These are phyloP conservation scores for Fusarium sp. DNA, from an alignment of 2,329 filamentous ascomycete genomes.

Conservation along the genomic window DNA sequence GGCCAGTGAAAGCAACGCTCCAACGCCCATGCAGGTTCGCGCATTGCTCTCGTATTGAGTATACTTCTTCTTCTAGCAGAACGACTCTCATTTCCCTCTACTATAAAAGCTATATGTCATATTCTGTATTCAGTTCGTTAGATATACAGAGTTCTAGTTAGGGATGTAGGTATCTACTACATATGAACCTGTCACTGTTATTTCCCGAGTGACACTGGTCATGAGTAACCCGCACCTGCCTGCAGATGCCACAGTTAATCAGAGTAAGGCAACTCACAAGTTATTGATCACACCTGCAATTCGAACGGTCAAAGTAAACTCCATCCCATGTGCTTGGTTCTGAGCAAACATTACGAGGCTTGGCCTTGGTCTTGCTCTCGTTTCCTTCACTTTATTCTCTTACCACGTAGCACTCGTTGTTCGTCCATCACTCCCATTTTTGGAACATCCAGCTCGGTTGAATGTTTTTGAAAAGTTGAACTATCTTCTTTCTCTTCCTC, in stretches of 20 bases:
- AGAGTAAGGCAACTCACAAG: neutral
- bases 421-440: slow-evolving; percentile 29
- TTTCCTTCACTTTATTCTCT: slow-evolving; percentile 4
- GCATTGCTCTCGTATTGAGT: slow-evolving; percentile 27
- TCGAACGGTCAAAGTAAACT: neutral
- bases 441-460: slow-evolving; percentile 26
- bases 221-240: slow-evolving; percentile 22
- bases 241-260: slow-evolving; percentile 10
- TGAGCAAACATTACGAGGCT: slow-evolving; percentile 2
- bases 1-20: slow-evolving; percentile 1
- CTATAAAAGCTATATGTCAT: neutral
- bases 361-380: slow-evolving; percentile 12
- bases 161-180: neutral
- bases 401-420: slow-evolving; percentile 14
- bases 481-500: slow-evolving; percentile 9
- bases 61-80: neutral
- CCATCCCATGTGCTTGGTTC: slow-evolving; percentile 8
- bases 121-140: slow-evolving; percentile 5
- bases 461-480: slow-evolving; percentile 27
- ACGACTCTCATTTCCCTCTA: neutral
- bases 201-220: slow-evolving; percentile 17
- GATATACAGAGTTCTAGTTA: neutral
- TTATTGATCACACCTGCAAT: slow-evolving; percentile 11
- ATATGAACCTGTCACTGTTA: slow-evolving; percentile 3
- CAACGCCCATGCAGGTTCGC: slow-evolving; percentile 33